Evolutionary conservation across 768 basidiomycete species (phyloP).

Genomic region (Auricularia cornea): DNA sequence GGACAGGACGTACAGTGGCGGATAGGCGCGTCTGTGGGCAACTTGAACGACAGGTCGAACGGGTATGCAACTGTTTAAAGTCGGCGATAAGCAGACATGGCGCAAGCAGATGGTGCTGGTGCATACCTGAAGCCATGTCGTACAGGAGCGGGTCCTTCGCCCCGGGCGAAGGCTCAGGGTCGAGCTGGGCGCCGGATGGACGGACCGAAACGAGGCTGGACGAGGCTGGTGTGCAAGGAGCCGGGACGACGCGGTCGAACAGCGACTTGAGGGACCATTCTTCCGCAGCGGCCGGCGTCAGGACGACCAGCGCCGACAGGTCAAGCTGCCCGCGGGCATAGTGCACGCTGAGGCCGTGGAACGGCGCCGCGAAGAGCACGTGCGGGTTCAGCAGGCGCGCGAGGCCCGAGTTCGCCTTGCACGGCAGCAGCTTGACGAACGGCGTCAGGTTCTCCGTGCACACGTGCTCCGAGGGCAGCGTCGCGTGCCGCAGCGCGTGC

Average conservation of each 20-base stretch:
- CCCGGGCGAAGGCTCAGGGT: slow-evolving; percentile 39
- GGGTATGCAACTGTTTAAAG: too few relatives aligned
- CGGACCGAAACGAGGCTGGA: slow-evolving; percentile 42
- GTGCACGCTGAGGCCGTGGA: slow-evolving; percentile 82
- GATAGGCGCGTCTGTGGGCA: too few relatives aligned
- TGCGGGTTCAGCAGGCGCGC: slow-evolving; percentile 79
- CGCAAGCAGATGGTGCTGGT: too few relatives aligned
- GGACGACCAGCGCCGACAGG: slow-evolving; percentile 66
- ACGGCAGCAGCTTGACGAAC: slow-evolving; percentile 89
- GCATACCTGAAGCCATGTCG: background rate
- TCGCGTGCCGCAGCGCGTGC: slow-evolving; percentile 55
- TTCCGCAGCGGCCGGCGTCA: slow-evolving; percentile 54
- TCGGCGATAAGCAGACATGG: too few relatives aligned
- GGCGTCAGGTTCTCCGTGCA: slow-evolving; percentile 98
- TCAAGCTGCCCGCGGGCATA: slow-evolving; percentile 59
- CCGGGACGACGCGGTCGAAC: slow-evolving; percentile 58
- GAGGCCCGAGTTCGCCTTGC: slow-evolving; percentile 81
- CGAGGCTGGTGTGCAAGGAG: slow-evolving; percentile 60
- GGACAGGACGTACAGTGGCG: background rate
- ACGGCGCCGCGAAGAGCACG: slow-evolving; percentile 78
- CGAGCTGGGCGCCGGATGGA: slow-evolving; percentile 33
- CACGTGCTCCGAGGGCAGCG: slow-evolving; percentile 76
- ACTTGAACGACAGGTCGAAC: too few relatives aligned
- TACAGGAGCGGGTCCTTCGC: background rate
- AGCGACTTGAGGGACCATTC: slow-evolving; percentile 69